Conservation (phyloP, 1,139 yeast species). For the Arxiozyma slooffiae region DNA sequence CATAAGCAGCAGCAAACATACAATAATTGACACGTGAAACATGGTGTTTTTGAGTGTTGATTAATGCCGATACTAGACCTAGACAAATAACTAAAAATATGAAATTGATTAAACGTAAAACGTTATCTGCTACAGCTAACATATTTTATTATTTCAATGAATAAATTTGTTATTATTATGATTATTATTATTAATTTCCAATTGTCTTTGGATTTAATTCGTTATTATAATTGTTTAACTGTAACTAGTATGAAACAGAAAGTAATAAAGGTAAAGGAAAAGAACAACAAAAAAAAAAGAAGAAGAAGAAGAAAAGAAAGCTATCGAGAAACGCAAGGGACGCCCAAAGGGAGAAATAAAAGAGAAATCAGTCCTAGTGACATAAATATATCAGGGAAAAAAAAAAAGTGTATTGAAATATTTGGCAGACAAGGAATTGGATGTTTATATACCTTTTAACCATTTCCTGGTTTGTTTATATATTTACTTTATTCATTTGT, state of each 20-base stretch:
- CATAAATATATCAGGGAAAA: no score
- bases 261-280: no score
- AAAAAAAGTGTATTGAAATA: no score
- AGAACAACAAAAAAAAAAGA: no score
- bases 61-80: conserved; percentile 79
- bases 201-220: not conserved
- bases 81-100: conserved; percentile 64
- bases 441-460: not conserved
- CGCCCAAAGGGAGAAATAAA: no score
- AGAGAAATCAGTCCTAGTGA: no score
- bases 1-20: conserved; percentile 81
- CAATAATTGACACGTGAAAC: conserved; percentile 84
- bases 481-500: no score
- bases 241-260: no score
- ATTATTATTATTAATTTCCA: no score
- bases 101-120: conserved; percentile 66
- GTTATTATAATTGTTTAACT: no score
- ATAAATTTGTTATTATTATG: not conserved
- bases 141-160: conserved; percentile 8
- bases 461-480: not conserved
- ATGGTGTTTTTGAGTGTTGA: conserved; percentile 48
- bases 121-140: conserved; percentile 52
- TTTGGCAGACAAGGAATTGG: not conserved
- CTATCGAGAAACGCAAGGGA: no score
- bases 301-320: no score